A percentile compares a stretch with the other conserved stretches of the same genome.
phyloP scores from a whole-genome alignment of 2,329 filamentous ascomycete genomes.

The Xylaria hypoxylon region DNA sequence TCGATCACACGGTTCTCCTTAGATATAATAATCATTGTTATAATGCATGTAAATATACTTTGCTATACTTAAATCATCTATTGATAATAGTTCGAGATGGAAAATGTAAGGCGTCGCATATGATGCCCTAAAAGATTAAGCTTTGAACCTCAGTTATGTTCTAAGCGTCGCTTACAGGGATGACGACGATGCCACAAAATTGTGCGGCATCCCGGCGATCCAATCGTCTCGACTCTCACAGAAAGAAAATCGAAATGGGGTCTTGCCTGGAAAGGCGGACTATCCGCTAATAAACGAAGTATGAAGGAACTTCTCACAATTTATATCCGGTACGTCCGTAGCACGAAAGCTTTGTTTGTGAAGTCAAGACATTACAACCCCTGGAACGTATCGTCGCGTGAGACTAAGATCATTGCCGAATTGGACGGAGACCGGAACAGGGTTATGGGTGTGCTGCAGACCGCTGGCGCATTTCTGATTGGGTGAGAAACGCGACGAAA shows the following conservation, averaged over 20 bases:
- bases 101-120: not conserved
- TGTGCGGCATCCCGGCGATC: too few species aligned
- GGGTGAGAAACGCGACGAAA: slow-evolving; percentile 32
- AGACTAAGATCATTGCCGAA: slow-evolving; percentile 6
- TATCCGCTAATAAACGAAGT: not conserved
- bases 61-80: not conserved
- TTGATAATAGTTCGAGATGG: not conserved
- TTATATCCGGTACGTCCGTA: slow-evolving; percentile 5
- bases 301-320: not conserved
- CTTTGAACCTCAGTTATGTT: not conserved
- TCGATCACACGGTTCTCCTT: not conserved
- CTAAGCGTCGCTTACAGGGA: not conserved
- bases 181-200: not conserved
- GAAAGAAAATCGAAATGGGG: too few species aligned
- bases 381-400: not conserved
- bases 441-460: not conserved
- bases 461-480: slow-evolving; percentile 21
- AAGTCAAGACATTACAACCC: not conserved
- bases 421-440: not conserved
- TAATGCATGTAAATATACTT: too few species aligned
- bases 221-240: too few species aligned
- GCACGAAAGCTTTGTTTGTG: not conserved
- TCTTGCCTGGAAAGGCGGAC: too few species aligned
- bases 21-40: not conserved
- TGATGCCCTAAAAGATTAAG: not conserved